Base-by-base conservation (phyloP, 208 protist species). In the Leishmania braziliensis region DNA sequence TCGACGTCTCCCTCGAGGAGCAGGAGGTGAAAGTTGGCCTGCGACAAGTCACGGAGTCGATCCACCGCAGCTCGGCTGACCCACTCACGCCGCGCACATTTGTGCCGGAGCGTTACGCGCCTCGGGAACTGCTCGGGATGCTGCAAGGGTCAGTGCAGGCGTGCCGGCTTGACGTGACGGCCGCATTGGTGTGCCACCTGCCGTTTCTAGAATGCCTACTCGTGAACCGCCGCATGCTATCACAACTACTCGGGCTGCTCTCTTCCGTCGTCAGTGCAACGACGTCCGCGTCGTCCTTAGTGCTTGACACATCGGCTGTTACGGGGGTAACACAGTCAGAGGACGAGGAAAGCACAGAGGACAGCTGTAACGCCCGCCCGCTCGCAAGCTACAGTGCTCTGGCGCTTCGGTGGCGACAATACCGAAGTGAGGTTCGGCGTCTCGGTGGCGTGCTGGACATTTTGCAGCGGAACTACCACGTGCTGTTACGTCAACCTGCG, bases 191-290 rank as follows among this genome's bases (percentile, higher is more conserved):
- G 9, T 77, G 84, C 51, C 92, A 97, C 81, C 68, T 98, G 14
- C 90, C 90, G 8, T 95, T 95, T 69, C 56, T 98, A n/a, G 92
- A 96, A 78, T 83, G 80, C 53, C 66, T 95, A 20, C 51, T 95
- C 18, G 69, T 83, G 10, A 82, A 83, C 65, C 77, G 75, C 6
- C 79, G 69, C 9, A 85, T 89, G 83, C 78, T 95, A 43, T 86
- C 89, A 75, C 86, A 88, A 20, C 84, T 92, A 60, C 82, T 95
- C 16, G 86, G 83, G 29, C 51, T 94, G 48, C 83, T 95, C 4
- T 88, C 84, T 5, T 82, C 71, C 16, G 58, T 88, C 26, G 26
- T 84, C 46, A 77, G 70, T 36, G 82, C 82, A 36, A 77, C 53
- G 66, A 23, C 36, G 9, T 60, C 77, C n/a, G 60, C 63, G 43